Evolutionary conservation across 805 yeast genomes (phyloP), one percentile per base, ranked within the genome.

Genomic region (Pichia rugopelliculosa): DNA sequence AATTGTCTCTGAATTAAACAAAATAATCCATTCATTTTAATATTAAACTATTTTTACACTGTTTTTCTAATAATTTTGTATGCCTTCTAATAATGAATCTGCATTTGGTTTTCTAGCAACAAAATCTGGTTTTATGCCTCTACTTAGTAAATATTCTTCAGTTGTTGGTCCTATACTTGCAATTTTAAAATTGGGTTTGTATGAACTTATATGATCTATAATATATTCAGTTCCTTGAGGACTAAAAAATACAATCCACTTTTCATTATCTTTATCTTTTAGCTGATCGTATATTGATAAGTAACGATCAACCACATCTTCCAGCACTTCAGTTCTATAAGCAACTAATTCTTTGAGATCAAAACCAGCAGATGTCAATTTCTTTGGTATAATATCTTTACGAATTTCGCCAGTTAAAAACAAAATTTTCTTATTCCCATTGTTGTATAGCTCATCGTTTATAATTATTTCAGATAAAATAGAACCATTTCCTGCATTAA

Each of bases 131-230:
- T 40, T 53, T 3, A 91, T 60, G 0, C 79, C 82, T 18, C 76
- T 70, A 1, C 69, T 62, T 6, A 62, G 36, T 39, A 90, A 65
- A 57, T 76, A 88, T 36, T 69, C 72, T 47, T 84, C 79, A 11
- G 98, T 91, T 0, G 97, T 91, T 3, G 97, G 97, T 0, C 98
- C 98, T 49, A 91, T 91, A 4, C 90, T 80, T 0, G 95, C 96
- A 15, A 88, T 67, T 42, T 71, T 73, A 39, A 70, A 62, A 1
- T 54, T 48, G 4, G 48, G 24, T 6, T 24, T 41, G 4, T 45
- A 18, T 2, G 46, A 38, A 26, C 46, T 49, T 20, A 64, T 51
- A 51, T 72, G 71, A 10, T 73, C 64, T 4, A 86, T 76, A 12
- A 89, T 81, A 1, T 64, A 70, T 25, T 74, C 76, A 0, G 95